Conservation (phyloP, 768 basidiomycete genomes). For the Mycena belliarum region DNA sequence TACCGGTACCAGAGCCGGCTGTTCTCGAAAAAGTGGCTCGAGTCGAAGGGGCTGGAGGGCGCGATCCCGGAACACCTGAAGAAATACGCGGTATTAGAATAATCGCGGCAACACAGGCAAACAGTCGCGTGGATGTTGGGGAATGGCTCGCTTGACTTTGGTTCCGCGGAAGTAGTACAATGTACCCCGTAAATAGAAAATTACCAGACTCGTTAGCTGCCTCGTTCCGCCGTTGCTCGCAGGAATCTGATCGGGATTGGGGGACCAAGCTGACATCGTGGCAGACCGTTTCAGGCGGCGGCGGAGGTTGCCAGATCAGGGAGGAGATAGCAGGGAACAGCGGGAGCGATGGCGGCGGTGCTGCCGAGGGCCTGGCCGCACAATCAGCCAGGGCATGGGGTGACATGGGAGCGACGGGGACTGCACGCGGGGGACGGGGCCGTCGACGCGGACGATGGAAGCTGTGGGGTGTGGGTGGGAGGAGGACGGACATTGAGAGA, state of each 20-base stretch:
- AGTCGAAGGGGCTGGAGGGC: slow-evolving; percentile 71
- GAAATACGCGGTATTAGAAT: slow-evolving; percentile 89
- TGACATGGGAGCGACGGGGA: slow-evolving; percentile 15
- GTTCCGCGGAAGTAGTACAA: no score
- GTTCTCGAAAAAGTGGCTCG: slow-evolving; percentile 92
- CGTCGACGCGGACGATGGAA: slow-evolving; percentile 1
- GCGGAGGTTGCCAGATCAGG: not conserved
- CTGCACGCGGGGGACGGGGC: no score
- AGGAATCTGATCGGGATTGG: not conserved
- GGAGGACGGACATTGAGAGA: slow-evolving; percentile 9
- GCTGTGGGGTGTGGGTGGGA: not conserved
- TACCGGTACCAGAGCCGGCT: slow-evolving; percentile 96
- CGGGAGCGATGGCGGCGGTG: not conserved
- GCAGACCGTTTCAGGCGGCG: slow-evolving; percentile 1
- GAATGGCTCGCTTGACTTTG: slow-evolving; percentile 1
- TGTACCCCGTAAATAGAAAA: slow-evolving; percentile 13
- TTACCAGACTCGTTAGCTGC: slow-evolving; percentile 7
- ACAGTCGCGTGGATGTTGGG: slow-evolving; percentile 7
- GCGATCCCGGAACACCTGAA: slow-evolving; percentile 83
- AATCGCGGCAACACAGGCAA: slow-evolving; percentile 19
- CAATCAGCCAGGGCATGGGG: slow-evolving; percentile 19
- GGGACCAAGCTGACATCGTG: slow-evolving; percentile 12
- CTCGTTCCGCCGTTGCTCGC: not conserved
- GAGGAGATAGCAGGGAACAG: slow-evolving; percentile 13
- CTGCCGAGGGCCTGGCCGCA: slow-evolving; percentile 21